Conservation (phyloP, 345 rosid genomes). For the Xanthoceras sorbifolium region DNA sequence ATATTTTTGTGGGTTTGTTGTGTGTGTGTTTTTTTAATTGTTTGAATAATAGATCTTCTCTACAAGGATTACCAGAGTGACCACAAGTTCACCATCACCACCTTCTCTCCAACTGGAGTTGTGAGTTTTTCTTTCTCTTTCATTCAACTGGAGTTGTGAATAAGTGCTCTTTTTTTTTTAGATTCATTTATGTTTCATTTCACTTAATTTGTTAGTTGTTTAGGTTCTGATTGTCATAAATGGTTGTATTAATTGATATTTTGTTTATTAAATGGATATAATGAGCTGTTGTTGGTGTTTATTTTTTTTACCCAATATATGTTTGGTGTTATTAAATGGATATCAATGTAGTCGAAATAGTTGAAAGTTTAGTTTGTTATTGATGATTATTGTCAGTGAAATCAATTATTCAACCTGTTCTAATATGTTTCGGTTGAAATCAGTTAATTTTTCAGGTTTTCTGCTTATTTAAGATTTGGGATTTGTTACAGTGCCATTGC, state of each 20-base stretch:
- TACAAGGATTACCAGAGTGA: slow-evolving; percentile 94
- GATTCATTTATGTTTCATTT: slow-evolving; percentile 2
- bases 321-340: no score
- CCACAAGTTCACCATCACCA: slow-evolving; percentile 84
- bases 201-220: background rate
- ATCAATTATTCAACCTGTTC: background rate
- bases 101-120: slow-evolving; percentile 78
- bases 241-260: background rate
- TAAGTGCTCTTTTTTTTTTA: no score
- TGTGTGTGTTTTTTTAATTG: background rate
- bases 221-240: no score
- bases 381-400: no score
- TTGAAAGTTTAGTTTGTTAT: background rate
- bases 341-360: background rate
- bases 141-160: no score
- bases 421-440: background rate
- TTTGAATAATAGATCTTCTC: slow-evolving; percentile 59
- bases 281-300: background rate
- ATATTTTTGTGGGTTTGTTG: background rate
- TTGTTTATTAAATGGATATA: background rate
- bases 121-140: slow-evolving; percentile 44
- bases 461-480: background rate
- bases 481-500: background rate
- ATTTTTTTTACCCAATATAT: no score
- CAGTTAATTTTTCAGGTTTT: background rate